Conservation (phyloP, 2,329 filamentous ascomycete species). For the Neurospora sp. region DNA sequence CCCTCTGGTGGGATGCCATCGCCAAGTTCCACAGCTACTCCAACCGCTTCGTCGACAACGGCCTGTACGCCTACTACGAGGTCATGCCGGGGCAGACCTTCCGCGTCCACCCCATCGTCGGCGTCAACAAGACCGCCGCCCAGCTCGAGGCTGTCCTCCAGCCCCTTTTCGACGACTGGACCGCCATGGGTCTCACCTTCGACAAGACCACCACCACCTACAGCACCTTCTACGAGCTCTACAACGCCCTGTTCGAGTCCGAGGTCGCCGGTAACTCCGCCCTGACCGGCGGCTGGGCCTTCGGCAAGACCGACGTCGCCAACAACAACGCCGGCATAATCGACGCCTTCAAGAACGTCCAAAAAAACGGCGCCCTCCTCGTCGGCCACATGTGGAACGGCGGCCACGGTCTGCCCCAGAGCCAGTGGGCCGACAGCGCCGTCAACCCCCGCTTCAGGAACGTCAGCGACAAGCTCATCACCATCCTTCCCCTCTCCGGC, state of each 20-base stretch:
- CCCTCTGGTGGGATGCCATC: conserved; percentile 38
- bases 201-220: conserved; percentile 21
- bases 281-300: conserved; percentile 29
- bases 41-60: conserved; percentile 29
- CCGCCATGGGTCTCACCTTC: conserved; percentile 20
- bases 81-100: conserved; percentile 18
- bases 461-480: conserved; percentile 27
- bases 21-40: conserved; percentile 35
- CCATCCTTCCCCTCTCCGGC: conserved; percentile 23
- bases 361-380: conserved; percentile 24
- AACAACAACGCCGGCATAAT: conserved; percentile 26
- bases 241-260: conserved; percentile 27
- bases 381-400: conserved; percentile 30
- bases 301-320: conserved; percentile 26
- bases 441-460: conserved; percentile 30
- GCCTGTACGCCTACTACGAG: conserved; percentile 35
- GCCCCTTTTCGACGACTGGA: conserved; percentile 26
- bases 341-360: conserved; percentile 24
- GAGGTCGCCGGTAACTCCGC: conserved; percentile 25
- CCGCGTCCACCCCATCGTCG: conserved; percentile 29
- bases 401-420: conserved; percentile 21
- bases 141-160: conserved; percentile 26
- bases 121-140: conserved; percentile 25
- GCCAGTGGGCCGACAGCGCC: conserved; percentile 25
- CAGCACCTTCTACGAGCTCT: conserved; percentile 26